phyloP scores from a whole-genome alignment of 108 stramenopile genomes.

The Aureococcus anophagefferens region DNA sequence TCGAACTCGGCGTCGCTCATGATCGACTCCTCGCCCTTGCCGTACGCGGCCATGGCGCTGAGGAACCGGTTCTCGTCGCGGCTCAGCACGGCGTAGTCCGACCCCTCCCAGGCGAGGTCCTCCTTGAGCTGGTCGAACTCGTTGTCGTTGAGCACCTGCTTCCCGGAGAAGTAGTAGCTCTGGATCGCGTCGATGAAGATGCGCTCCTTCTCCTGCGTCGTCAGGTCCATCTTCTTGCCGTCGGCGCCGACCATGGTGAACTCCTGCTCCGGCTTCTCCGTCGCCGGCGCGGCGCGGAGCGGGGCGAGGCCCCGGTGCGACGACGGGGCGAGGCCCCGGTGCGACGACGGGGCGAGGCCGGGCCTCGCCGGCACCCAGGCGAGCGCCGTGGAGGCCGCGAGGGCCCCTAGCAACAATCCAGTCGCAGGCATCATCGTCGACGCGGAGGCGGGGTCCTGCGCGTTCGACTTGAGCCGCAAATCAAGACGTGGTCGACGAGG shows the following conservation, averaged over 20 bases:
- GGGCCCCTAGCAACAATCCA: too few relatives aligned
- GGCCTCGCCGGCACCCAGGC: too few relatives aligned
- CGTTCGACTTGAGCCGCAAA: too few relatives aligned
- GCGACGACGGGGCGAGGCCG: too few relatives aligned
- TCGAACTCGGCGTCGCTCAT: slow-evolving; percentile 74
- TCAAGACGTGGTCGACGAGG: too few relatives aligned
- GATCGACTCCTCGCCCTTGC: slow-evolving; percentile 61
- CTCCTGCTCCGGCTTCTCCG: neutral
- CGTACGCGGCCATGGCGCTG: slow-evolving; percentile 73
- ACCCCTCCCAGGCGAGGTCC: slow-evolving; percentile 73
- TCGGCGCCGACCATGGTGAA: neutral
- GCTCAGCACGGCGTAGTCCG: slow-evolving; percentile 46
- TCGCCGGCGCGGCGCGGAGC: too few relatives aligned
- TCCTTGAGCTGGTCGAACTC: slow-evolving; percentile 87
- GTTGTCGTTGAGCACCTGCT: slow-evolving; percentile 67
- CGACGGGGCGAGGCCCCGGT: too few relatives aligned
- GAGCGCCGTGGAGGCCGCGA: too few relatives aligned
- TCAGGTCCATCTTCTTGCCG: neutral
- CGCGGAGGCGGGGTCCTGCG: too few relatives aligned
- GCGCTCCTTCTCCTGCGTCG: slow-evolving; percentile 40
- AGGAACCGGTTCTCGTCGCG: slow-evolving; percentile 75
- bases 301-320: too few relatives aligned
- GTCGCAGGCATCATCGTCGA: too few relatives aligned
- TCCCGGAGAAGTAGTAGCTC: slow-evolving; percentile 77
- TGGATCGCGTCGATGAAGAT: slow-evolving; percentile 89